Base-by-base conservation (phyloP, 805 yeast genomes). In the Ogataea trehalophila region DNA sequence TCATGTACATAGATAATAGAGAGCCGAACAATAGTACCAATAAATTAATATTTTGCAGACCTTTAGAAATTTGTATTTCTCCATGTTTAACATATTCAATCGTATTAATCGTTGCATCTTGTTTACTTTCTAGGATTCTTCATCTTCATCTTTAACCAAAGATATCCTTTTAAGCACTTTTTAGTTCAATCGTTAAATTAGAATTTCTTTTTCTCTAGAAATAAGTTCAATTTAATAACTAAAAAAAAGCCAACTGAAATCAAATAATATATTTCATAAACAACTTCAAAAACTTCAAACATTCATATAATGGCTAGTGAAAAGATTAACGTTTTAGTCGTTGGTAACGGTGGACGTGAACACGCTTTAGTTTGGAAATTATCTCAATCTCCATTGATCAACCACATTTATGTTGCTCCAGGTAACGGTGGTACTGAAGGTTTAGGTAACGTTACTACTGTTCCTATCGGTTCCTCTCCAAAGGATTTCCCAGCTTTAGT, bases 271-370 rank as follows among this genome's bases (percentile, higher is more conserved):
- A 17, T 36, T 15, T 16, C 15, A 20, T 20, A 37, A 11, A 37
- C 20, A 17, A 37, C 1, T 11, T 20, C 20, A n/a, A 17, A 37
- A 26, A 33, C 29, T 17, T 18, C 9, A 11, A 26, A 6, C 9
- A 26, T 26, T 26, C 13, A 6, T 26, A 49, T 6, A 18, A 56
- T 49, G 56, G 37, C 31, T 33, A 43, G 54, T 38, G 54, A 54
- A 16, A 61, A 60, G 44, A 54, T 59, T 39, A 88, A 86, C 66
- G 69, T 94, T 56, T 81, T 94, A 52, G 83, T 94, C 55, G 78
- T 94, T 57, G 99, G 99, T 61, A 89, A 87, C 71, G 99, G 99
- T 66, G 99, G 99, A 57, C 90, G 99, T 75, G 99, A 94, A 70
- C 97, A 94, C 67, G 98, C 98, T 45, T 76, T 94, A 51, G 87